Percentiles rank a stretch among this genome's conserved stretches.
phyloP scores from a whole-genome alignment of 129 eudicot genomes.

The Chrysanthemum lavandulifolium region DNA sequence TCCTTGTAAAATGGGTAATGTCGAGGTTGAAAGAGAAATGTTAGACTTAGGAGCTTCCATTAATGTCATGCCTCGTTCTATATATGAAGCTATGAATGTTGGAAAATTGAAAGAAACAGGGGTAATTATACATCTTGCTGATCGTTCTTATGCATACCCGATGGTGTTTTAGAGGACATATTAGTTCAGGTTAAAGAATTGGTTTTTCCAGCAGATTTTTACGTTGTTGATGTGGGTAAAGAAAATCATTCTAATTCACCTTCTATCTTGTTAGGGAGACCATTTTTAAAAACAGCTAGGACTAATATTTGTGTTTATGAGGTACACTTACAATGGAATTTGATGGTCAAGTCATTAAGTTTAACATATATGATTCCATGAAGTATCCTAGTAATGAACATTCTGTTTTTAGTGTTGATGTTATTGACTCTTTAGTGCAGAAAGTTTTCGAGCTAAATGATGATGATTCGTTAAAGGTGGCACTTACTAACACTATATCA shows the following conservation, averaged over 20 bases:
- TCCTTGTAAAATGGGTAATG: not conserved
- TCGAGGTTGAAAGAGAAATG: not conserved
- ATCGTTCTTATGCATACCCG: not conserved
- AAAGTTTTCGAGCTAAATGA: not conserved
- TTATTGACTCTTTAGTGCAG: not conserved
- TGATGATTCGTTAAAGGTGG: not conserved
- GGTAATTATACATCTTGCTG: constrained; percentile 14
- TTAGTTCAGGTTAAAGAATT: constrained; percentile 4
- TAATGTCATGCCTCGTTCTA: not conserved
- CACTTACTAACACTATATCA: not conserved
- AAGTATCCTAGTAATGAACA: not conserved
- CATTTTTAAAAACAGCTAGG: constrained; percentile 8
- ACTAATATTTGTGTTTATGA: constrained; percentile 18
- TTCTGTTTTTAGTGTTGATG: not conserved
- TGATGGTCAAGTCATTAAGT: not conserved
- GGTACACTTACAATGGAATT: not conserved
- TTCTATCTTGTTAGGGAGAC: constrained; percentile 4
- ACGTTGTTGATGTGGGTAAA: constrained; percentile 1
- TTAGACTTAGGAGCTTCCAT: constrained; percentile 16
- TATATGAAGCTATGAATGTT: not conserved
- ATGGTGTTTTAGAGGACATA: constrained; percentile 17
- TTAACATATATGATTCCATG: not conserved
- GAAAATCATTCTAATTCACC: not conserved
- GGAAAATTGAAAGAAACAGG: constrained; percentile 10
- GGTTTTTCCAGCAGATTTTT: constrained; percentile 6